Base-by-base conservation (phyloP, 2,329 filamentous ascomycete genomes). In the Aspergillus ibericus region DNA sequence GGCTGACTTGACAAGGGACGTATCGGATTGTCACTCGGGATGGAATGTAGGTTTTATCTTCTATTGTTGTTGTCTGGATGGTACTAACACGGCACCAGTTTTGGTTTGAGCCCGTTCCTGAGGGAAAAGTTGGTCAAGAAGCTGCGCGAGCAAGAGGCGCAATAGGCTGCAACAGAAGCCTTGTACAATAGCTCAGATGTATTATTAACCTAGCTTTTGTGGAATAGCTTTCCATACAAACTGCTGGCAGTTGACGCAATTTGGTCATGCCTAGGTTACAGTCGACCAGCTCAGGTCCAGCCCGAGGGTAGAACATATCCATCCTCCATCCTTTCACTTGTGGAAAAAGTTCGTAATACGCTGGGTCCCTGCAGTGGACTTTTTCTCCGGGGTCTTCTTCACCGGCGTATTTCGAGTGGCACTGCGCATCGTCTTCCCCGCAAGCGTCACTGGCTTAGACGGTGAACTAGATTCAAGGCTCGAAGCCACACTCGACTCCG, bases 1-100 rank as follows among this genome's bases (percentile, higher is more conserved):
- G 20, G 34, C 67, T 65, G 38, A 66, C 59, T 16, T n/a, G n/a
- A 29, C 36, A 48, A 78, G 76, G 78, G 20, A 87, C 84, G n/a
- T 88, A 88, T 76, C 75, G 85, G 52, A 72, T 85, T 42, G 74
- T 85, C 15, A 88, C 85, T 22, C 77, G 81, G 27, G 83, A 87
- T 67, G 85, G 85, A 55, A 82, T 88, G 72, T 83, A 71, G 74
- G 80, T 79, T 12, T 16, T 13, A 38, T 35, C 16, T 27, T 38
- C 51, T 7, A 36, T 20, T 20, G 32, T 32, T 2, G n/a, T 25
- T 16, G 4, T 12, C 2, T 18, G 8, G 4, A 15, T 2, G 8
- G 49, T 63, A 49, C 67, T 76, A 55, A 75, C 56, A 20, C 6
- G 29, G 4, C 3, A 40, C n/a, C 47, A 44, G 80, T 60, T 73